phyloP scores from a whole-genome alignment of 2,329 filamentous ascomycete genomes.

The Aspergillus spinulosporus region DNA sequence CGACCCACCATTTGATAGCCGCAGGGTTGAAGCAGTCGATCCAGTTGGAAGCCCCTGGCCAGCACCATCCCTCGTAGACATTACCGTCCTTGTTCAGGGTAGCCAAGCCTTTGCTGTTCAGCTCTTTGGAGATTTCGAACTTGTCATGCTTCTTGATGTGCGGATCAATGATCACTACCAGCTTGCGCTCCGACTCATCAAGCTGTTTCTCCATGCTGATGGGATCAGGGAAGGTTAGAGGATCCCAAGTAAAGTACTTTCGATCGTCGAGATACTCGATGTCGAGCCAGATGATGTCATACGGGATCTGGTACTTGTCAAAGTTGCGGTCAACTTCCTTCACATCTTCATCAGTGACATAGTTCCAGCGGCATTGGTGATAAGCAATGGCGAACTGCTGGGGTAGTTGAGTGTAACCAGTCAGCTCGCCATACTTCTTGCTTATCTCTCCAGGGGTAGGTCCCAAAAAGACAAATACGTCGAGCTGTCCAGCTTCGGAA shows the following conservation, averaged over 20 bases:
- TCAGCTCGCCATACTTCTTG: slow-evolving; percentile 82
- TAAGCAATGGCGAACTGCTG: slow-evolving; percentile 91
- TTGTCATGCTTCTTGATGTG: slow-evolving; percentile 91
- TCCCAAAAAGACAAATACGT: slow-evolving; percentile 92
- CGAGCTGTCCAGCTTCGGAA: slow-evolving; percentile 84
- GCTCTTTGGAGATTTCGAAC: slow-evolving; percentile 74
- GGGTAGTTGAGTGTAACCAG: slow-evolving; percentile 85
- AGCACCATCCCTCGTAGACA: slow-evolving; percentile 96
- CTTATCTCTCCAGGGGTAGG: slow-evolving; percentile 80
- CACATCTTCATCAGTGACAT: slow-evolving; percentile 94
- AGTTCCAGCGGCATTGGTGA: slow-evolving; percentile 99
- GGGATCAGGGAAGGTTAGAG: slow-evolving; percentile 81
- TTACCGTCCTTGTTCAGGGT: slow-evolving; percentile 87
- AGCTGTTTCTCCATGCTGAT: slow-evolving; percentile 85
- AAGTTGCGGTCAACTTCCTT: slow-evolving; percentile 96
- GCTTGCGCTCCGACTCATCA: slow-evolving; percentile 79
- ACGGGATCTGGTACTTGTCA: slow-evolving; percentile 91
- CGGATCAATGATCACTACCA: slow-evolving; percentile 93
- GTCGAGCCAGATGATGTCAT: slow-evolving; percentile 98
- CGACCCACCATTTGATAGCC: slow-evolving; percentile 86
- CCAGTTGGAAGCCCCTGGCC: slow-evolving; percentile 97
- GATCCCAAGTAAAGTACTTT: slow-evolving; percentile 98
- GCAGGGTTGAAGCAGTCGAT: slow-evolving; percentile 94
- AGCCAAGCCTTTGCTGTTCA: slow-evolving; percentile 80
- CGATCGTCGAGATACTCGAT: slow-evolving; percentile 96